phyloP scores from a whole-genome alignment of 768 basidiomycete genomes.

The Phlebiopsis gigantea region DNA sequence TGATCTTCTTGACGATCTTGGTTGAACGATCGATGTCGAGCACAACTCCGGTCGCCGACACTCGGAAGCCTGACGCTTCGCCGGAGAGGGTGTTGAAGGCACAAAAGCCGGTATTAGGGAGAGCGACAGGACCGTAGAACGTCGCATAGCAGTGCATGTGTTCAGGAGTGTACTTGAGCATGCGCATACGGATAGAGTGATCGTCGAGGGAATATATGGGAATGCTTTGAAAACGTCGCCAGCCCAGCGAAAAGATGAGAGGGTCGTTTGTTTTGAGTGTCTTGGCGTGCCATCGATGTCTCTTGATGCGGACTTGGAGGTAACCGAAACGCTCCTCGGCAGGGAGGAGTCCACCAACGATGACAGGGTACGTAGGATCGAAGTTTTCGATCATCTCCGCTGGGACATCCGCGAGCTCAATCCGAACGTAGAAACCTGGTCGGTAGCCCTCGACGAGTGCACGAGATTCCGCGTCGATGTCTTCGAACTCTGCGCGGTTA shows the following conservation, averaged over 20 bases:
- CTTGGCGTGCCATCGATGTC: slow-evolving; percentile 88
- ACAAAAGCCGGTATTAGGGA: slow-evolving; percentile 96
- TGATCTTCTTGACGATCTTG: slow-evolving; percentile 98
- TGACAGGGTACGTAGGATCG: slow-evolving; percentile 84
- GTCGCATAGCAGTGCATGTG: slow-evolving; percentile 99
- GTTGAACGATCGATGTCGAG: slow-evolving; percentile 88
- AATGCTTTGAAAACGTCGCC: slow-evolving; percentile 92
- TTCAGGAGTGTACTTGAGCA: slow-evolving; percentile 99
- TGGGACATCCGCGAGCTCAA: slow-evolving; percentile 81
- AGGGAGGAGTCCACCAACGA: slow-evolving; percentile 86
- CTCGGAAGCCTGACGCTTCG: slow-evolving; percentile 72
- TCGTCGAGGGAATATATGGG: slow-evolving; percentile 97
- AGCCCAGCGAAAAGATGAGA: slow-evolving; percentile 93
- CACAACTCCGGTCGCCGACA: slow-evolving; percentile 92
- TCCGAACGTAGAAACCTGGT: slow-evolving; percentile 88
- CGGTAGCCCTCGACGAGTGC: slow-evolving; percentile 85
- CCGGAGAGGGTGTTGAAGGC: slow-evolving; percentile 82
- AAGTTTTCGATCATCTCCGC: slow-evolving; percentile 93
- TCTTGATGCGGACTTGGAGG: slow-evolving; percentile 92
- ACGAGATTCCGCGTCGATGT: slow-evolving; percentile 69
- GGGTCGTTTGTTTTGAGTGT: slow-evolving; percentile 93
- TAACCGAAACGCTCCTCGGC: slow-evolving; percentile 92
- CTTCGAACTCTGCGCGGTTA: slow-evolving; percentile 82
- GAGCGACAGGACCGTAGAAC: slow-evolving; percentile 88
- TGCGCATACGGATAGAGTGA: slow-evolving; percentile 95